A percentile compares a stretch with the other conserved stretches of the same genome.
phyloP scores from a whole-genome alignment of 768 basidiomycete genomes.

The Termitomyces sp. region DNA sequence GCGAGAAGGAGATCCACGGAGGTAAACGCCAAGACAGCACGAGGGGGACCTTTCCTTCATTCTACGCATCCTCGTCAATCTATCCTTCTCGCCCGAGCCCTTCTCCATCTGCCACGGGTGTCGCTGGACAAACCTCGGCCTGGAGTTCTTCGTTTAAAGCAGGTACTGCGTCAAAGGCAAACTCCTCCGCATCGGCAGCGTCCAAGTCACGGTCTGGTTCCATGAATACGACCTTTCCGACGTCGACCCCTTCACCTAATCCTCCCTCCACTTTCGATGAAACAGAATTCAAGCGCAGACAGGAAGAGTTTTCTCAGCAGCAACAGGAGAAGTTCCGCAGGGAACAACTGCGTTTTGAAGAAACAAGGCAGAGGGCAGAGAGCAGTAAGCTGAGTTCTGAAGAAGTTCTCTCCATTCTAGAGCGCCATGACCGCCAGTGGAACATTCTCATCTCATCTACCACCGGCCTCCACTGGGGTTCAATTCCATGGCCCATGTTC shows the following conservation, averaged over 20 bases:
- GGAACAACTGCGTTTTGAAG: conserved; percentile 61
- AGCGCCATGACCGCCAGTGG: conserved; percentile 63
- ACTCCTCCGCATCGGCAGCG: conserved; percentile 20
- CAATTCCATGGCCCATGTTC: conserved; percentile 74
- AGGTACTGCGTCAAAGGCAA: conserved; percentile 12
- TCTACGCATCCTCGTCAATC: conserved; percentile 16
- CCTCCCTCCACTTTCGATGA: conserved; percentile 26
- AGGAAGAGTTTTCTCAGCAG: conserved; percentile 55
- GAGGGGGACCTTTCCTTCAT: conserved; percentile 23
- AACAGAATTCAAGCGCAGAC: conserved; percentile 58
- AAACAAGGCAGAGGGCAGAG: conserved; percentile 44
- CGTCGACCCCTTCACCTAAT: conserved; percentile 14
- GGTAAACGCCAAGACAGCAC: conserved; percentile 40
- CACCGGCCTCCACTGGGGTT: conserved; percentile 50
- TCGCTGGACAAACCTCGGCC: conserved; percentile 21
- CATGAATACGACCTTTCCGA: conserved; percentile 24
- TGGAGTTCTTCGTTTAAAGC: conserved; percentile 26
- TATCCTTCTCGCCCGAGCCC: conserved; percentile 9
- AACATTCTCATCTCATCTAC: conserved; percentile 30
- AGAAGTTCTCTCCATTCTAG: conserved; percentile 50
- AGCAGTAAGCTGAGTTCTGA: conserved; percentile 51
- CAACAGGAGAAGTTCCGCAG: conserved; percentile 67
- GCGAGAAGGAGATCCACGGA: conserved; percentile 42
- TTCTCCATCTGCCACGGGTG: conserved; percentile 10
- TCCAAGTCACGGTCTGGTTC: conserved; percentile 25